These are phyloP conservation scores for Dichotomocladium elegans DNA, from an alignment of 371 early-diverging fungal species.

Conservation along the genomic window DNA sequence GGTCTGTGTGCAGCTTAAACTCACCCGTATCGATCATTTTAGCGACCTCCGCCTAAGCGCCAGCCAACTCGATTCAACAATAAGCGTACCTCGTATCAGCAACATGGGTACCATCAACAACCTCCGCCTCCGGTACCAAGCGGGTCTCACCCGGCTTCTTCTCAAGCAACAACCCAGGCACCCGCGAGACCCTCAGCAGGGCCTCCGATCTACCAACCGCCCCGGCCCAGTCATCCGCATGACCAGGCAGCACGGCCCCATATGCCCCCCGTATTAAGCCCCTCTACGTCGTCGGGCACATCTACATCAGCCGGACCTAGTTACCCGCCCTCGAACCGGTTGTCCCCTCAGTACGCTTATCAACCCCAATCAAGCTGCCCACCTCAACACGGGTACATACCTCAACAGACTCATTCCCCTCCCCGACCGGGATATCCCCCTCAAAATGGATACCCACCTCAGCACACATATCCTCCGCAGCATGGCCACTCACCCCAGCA, in stretches of 20 bases:
- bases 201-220: slow-evolving; percentile 17
- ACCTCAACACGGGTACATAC: neutral
- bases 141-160: slow-evolving; percentile 12
- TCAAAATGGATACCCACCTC: no score
- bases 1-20: no score
- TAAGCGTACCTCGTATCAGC: no score
- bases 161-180: slow-evolving; percentile 18
- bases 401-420: neutral
- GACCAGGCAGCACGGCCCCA: slow-evolving; percentile 15
- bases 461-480: no score
- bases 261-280: slow-evolving; percentile 15
- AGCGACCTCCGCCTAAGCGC: slow-evolving; percentile 36
- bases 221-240: slow-evolving; percentile 1
- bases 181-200: slow-evolving; percentile 16
- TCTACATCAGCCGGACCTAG: slow-evolving; percentile 14
- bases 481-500: no score
- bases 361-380: no score
- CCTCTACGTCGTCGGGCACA: slow-evolving; percentile 11
- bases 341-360: neutral
- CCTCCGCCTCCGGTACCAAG: slow-evolving; percentile 6
- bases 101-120: neutral
- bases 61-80: slow-evolving; percentile 29
- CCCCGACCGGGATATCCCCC: no score
- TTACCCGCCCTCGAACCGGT: slow-evolving; percentile 1
- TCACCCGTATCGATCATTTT: no score